Evolutionary conservation across 1,284 basidiomycete genomes (phyloP), one percentile per base, ranked within the genome.

Genomic region (Heliocybe sulcata): DNA sequence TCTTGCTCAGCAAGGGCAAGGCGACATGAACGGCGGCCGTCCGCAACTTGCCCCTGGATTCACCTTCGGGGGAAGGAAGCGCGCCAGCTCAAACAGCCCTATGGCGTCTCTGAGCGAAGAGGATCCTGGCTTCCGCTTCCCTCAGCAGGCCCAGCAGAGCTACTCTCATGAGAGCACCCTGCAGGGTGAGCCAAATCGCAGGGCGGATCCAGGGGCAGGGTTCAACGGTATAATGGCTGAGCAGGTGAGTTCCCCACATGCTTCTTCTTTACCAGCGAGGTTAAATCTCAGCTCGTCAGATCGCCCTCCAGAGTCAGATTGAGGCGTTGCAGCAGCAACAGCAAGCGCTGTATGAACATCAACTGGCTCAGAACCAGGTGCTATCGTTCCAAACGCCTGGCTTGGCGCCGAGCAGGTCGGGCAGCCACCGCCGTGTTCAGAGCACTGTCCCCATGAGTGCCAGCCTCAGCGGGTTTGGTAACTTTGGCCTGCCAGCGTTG

Each of bases 271-370:
- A 51, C 45, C 35, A 51, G 11, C 29, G 48, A 52, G 51, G 50
- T 49, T 52, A 23, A 48, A 42, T 45, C 6, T 26, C 56, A 51
- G 47, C 50, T 11, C 56, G 23, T 31, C 66, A 95, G 92, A 90
- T 94, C 63, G 91, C 91, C 47, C 67, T 96, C 54, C 93, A 96
- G 70, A 90, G 71, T 63, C 91, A 95, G 71, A 96, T 96, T 58
- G 93, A 95, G 70, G 90, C 83, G 9, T 74, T 95, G 51, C 93
- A 95, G 66, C 90, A 92, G 51, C 89, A 94, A 65, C 92, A 94
- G 64, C 85, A 92, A 62, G 87, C 85, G 23, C 77, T 96, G 42
- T 88, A 94, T 69, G 88, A 93, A 65, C 89, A 91, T 60, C 91
- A 94, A 65, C 76, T 92, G 54, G 87, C 87, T 14, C 87, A 85